Percentiles rank a stretch among this genome's conserved stretches.
Evolutionary conservation across 1,139 yeast species (phyloP).

Genomic region (Tardiomyces blankii): DNA sequence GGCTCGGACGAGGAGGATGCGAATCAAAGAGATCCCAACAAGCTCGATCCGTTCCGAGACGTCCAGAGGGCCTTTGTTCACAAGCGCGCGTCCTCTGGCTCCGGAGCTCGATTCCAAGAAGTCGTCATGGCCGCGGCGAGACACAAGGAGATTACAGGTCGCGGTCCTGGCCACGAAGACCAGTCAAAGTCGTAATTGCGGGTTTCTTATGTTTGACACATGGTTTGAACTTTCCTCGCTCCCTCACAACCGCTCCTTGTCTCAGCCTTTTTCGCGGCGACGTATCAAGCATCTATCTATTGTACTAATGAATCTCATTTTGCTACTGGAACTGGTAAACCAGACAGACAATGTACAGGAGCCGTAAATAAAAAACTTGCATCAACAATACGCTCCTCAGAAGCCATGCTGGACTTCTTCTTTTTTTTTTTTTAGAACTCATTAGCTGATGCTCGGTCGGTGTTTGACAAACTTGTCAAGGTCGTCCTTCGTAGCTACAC

Average conservation of each 20-base stretch:
- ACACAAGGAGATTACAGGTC: constrained; percentile 37
- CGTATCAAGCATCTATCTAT: no score
- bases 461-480: constrained; percentile 41
- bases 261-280: no score
- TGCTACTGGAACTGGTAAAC: no score
- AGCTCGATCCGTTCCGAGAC: constrained; percentile 2
- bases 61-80: constrained; percentile 1
- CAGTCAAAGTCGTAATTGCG: not conserved
- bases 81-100: constrained; percentile 1
- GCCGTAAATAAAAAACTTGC: no score
- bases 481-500: constrained; percentile 58
- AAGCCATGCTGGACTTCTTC: no score
- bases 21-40: constrained; percentile 5
- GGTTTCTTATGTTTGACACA: no score
- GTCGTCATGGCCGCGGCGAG: constrained; percentile 62
- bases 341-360: no score
- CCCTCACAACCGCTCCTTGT: no score
- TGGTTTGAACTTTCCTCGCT: no score
- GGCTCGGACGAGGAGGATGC: constrained; percentile 44
- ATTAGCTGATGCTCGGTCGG: constrained; percentile 34
- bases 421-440: not conserved
- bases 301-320: no score
- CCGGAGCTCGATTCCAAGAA: constrained; percentile 49
- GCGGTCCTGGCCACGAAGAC: constrained; percentile 9
- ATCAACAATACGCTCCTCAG: no score